Evolutionary conservation across 2,329 filamentous ascomycete genomes (phyloP).

Genomic region (Penicillium sp.): DNA sequence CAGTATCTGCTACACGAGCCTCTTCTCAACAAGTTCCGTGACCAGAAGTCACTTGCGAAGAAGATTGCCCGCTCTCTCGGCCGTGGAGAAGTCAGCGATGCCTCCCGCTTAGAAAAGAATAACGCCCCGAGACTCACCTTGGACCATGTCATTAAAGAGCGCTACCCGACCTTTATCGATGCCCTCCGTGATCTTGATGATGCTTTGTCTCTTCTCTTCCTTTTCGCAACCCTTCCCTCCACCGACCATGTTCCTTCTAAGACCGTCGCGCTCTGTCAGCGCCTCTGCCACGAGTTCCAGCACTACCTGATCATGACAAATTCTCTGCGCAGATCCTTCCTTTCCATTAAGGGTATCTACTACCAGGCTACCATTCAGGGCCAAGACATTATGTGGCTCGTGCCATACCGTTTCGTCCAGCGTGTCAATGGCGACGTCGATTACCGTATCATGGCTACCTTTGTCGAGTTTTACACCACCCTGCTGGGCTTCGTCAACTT

Average conservation of each 20-base stretch:
- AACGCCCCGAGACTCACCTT: conserved; percentile 85
- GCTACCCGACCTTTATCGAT: conserved; percentile 95
- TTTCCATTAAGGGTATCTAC: conserved; percentile 99
- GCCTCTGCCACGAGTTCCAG: conserved; percentile 90
- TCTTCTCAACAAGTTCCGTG: conserved; percentile 87
- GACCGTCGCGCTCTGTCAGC: conserved; percentile 92
- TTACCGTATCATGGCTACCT: conserved; percentile 98
- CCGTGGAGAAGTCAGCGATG: conserved; percentile 85
- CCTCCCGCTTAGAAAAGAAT: conserved; percentile 84
- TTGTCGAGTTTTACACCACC: conserved; percentile 98
- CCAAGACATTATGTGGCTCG: conserved; percentile 94
- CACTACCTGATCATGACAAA: conserved; percentile 94
- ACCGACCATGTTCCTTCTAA: conserved; percentile 86
- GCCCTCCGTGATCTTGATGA: conserved; percentile 93
- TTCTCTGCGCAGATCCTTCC: conserved; percentile 89
- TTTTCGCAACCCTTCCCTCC: conserved; percentile 94
- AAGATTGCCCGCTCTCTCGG: conserved; percentile 94
- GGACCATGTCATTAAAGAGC: conserved; percentile 95
- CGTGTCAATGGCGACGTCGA: conserved; percentile 90
- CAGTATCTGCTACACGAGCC: conserved; percentile 98
- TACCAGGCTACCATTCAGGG: conserved; percentile 97
- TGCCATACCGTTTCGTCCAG: conserved; percentile 98
- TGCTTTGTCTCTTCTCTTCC: conserved; percentile 92
- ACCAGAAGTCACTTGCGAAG: conserved; percentile 95
- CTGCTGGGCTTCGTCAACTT: conserved; percentile 95